Evolutionary conservation across 164 flowering plant genomes (phyloP).

Genomic region (Tetrastigma voinierianum): DNA sequence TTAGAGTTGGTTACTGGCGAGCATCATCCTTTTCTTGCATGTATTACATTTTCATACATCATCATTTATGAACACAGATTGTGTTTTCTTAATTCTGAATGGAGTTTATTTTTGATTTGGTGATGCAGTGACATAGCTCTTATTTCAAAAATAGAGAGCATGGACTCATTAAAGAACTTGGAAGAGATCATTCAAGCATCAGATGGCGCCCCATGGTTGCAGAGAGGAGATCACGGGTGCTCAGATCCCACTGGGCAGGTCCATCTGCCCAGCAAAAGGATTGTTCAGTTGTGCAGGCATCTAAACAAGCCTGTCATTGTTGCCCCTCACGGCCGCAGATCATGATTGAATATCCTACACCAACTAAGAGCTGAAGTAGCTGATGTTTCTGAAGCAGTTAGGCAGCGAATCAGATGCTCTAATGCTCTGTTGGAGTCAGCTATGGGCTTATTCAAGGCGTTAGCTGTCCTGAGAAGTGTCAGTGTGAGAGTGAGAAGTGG

Average conservation of each 20-base stretch:
- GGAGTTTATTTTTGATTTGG: slow-evolving; percentile 6
- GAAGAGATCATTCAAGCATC: slow-evolving; percentile 88
- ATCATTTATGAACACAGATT: too few relatives aligned
- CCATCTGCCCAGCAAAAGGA: slow-evolving; percentile 80
- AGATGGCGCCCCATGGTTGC: slow-evolving; percentile 99
- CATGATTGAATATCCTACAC: slow-evolving; percentile 97
- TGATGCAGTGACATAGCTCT: slow-evolving; percentile 76
- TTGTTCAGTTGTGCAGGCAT: slow-evolving; percentile 80
- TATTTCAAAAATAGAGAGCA: slow-evolving; percentile 93
- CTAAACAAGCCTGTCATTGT: slow-evolving; percentile 93
- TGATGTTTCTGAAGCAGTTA: slow-evolving; percentile 96
- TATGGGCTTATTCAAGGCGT: too few relatives aligned
- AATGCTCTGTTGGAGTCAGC: too few relatives aligned
- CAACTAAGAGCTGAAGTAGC: slow-evolving; percentile 98
- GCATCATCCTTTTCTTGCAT: not conserved
- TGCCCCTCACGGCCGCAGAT: slow-evolving; percentile 93
- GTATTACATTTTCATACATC: not conserved
- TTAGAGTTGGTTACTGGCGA: not conserved
- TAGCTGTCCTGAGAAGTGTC: too few relatives aligned
- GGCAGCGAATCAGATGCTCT: too few relatives aligned
- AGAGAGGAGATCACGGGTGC: slow-evolving; percentile 97
- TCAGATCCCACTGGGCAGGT: slow-evolving; percentile 96
- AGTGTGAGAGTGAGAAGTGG: too few relatives aligned
- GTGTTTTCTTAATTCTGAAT: too few relatives aligned
- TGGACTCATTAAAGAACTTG: slow-evolving; percentile 86